Conservation (phyloP, 768 basidiomycete genomes). For the Lanmaoa pseudosensibilis region DNA sequence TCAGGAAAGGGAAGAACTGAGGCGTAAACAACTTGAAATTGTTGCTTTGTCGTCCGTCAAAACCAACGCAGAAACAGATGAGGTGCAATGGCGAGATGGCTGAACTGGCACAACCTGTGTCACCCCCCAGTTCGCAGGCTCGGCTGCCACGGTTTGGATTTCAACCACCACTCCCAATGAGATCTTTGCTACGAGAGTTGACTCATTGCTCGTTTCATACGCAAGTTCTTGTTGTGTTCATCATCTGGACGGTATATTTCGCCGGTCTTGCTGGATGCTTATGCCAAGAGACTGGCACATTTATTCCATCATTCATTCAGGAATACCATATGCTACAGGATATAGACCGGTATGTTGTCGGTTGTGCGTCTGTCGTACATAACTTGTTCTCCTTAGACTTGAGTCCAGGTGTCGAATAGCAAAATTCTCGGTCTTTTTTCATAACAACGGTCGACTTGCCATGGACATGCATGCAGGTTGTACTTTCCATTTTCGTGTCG, state of each 20-base stretch:
- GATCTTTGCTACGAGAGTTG: no score
- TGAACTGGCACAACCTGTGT: slow-evolving; percentile 8
- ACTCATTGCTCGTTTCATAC: no score
- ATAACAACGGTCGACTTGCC: neutral
- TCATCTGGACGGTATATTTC: no score
- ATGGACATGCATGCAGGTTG: neutral
- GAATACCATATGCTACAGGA: neutral
- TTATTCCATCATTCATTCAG: neutral
- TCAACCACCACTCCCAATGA: slow-evolving; percentile 22
- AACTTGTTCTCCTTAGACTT: no score
- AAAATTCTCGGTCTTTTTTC: neutral
- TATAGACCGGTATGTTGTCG: no score
- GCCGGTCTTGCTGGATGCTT: neutral
- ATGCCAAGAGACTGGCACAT: neutral
- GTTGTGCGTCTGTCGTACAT: no score
- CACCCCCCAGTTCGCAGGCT: slow-evolving; percentile 31
- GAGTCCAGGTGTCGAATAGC: no score
- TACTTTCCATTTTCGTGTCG: neutral
- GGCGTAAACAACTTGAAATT: slow-evolving; percentile 28
- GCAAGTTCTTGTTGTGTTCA: no score
- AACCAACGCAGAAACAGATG: slow-evolving; percentile 35
- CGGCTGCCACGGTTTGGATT: slow-evolving; percentile 40
- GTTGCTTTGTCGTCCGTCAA: slow-evolving; percentile 35
- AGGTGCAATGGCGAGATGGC: slow-evolving; percentile 11
- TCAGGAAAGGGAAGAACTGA: slow-evolving; percentile 26